Conservation (phyloP, 2,329 filamentous ascomycete species). For the Calonectria leucothoes region DNA sequence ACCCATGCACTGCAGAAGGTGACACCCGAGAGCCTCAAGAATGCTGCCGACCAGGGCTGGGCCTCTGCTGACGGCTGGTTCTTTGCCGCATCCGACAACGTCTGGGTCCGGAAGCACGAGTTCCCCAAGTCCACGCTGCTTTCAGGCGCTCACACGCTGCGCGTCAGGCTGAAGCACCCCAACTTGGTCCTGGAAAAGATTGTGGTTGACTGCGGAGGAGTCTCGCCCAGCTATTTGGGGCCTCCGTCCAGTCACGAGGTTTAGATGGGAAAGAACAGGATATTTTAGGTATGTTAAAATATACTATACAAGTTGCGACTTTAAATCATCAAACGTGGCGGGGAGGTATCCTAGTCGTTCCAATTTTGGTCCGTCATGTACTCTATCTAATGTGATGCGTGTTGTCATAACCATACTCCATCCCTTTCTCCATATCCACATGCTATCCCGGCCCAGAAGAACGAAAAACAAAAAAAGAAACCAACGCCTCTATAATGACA, state of each 20-base stretch:
- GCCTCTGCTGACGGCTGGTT: conserved; percentile 34
- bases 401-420: background rate
- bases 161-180: conserved; percentile 14
- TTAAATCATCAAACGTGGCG: background rate
- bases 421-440: background rate
- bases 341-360: background rate
- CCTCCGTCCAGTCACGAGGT: conserved; percentile 14
- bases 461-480: background rate
- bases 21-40: conserved; percentile 25
- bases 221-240: conserved; percentile 28
- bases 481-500: background rate
- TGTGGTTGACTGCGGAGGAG: conserved; percentile 26
- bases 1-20: conserved; percentile 14
- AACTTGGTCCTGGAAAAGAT: conserved; percentile 38
- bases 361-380: background rate
- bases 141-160: conserved; percentile 3
- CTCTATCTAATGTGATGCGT: no score
- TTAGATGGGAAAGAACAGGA: background rate
- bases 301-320: background rate
- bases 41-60: conserved; percentile 29
- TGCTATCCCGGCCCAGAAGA: background rate
- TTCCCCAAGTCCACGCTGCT: background rate
- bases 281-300: background rate
- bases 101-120: conserved; percentile 27
- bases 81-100: conserved; percentile 30